Evolutionary conservation across 2,329 filamentous ascomycete genomes (phyloP), one percentile per base, ranked within the genome.

Genomic region (Hirsutella rhossiliensis): DNA sequence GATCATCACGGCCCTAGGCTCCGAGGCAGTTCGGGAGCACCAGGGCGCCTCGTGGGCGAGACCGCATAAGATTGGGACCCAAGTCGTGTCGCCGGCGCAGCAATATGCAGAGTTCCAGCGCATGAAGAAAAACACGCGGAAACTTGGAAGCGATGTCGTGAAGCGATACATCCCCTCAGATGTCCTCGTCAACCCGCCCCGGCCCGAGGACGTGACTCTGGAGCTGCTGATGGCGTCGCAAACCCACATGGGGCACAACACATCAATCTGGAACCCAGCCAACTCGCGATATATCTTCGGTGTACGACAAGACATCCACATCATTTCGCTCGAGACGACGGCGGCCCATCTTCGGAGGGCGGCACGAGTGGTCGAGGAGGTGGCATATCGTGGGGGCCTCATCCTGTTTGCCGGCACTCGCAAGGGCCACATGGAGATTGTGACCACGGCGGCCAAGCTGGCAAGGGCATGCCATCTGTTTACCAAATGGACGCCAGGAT

Each of bases 271-370:
- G 92, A 94, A 98, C 66, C 89, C 92, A 11, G 82, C 80, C 43
- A 98, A 97, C 68, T 82, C 88, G 51, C 78, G 85, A 52, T 97
- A 97, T 67, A 97, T 98, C 61, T 89, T 86, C 61, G 92, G 92
- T 54, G 78, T 94, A 48, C 76, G 92, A 38, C 77, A 92, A 53
- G 87, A 84, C 15, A 82, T 94, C 48, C 90, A 96, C 66, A 88
- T 98, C 61, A 95, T 98, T 62, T 84, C 83, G 11, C 80, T 97
- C 4, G 92, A 98, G 61, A 75, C 80, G 47, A 97, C 86, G 29
- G 87, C 88, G 13, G 83, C 88, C 15, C 83, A 97, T 64, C 75
- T 98, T 44, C 81, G 90, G n/a, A 81, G 92, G 42, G 89, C 92
- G 5, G 87, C 88, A n/a, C 85, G 89, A 54, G 80, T 98, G 4